phyloP scores from a whole-genome alignment of 2,329 filamentous ascomycete genomes.

The Chalaropsis ovoidea region DNA sequence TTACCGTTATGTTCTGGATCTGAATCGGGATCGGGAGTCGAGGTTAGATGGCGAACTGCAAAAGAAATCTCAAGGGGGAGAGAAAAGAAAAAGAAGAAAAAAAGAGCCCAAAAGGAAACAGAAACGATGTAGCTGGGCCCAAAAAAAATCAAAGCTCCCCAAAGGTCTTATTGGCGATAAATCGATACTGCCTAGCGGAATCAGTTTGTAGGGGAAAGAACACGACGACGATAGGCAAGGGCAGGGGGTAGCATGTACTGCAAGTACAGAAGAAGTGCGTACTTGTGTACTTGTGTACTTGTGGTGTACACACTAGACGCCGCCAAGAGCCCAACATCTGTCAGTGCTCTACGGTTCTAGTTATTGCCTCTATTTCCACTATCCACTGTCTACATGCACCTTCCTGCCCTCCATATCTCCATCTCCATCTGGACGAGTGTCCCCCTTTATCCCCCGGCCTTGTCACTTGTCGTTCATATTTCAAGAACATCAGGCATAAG shows the following conservation, averaged over 20 bases:
- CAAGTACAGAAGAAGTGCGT: background rate
- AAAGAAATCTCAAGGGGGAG: background rate
- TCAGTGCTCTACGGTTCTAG: background rate
- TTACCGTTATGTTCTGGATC: background rate
- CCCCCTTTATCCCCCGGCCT: background rate
- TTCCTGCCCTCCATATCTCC: background rate
- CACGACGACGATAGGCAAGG: constrained; percentile 3
- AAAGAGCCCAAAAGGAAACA: constrained; percentile 3
- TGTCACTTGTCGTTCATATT: background rate
- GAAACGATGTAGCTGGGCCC: constrained; percentile 1
- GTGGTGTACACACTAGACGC: background rate
- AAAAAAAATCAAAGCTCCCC: constrained; percentile 8
- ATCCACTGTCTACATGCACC: background rate
- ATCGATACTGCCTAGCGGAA: background rate
- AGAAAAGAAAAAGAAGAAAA: background rate
- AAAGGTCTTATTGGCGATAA: constrained; percentile 1
- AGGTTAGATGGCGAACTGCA: background rate
- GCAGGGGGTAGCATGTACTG: background rate
- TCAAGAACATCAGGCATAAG: background rate
- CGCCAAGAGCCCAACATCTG: background rate
- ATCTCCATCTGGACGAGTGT: background rate
- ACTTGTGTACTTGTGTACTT: background rate
- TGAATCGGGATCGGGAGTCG: background rate
- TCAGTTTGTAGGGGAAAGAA: background rate
- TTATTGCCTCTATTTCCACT: background rate